Base-by-base conservation (phyloP, 257 asterid genomes). In the Scutellaria barbata region DNA sequence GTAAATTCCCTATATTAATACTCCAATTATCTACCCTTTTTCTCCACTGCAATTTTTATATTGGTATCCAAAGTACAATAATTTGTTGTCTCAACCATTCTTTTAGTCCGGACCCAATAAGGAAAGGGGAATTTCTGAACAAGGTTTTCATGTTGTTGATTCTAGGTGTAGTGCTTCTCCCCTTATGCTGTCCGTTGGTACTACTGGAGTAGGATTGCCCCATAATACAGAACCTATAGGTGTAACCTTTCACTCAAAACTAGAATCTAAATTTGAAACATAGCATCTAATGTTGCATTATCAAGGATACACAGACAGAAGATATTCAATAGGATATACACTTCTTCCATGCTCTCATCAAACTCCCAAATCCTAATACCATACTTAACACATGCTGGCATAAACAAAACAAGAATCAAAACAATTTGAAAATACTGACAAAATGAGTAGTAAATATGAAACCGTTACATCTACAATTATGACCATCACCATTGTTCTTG, bases 301-400 rank as follows among this genome's bases (percentile, higher is more conserved):
- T 50, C 25, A 2, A 14, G 56, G 56, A 50, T 50, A 16, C 20
- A 14, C 25, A n/a, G 25, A 50, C 56, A 47, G 17, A 50, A 50
- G 0, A 4, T 6, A 14, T 14, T 12, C 51, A 51, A 56, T 25
- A 17, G 53, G 11, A 33, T 45, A 17, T n/a, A 47, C 68, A 14
- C 18, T 43, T 14, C 14, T 58, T 47, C 55, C 75, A 70, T 46
- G 14, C 40, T 57, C 42, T 47, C 40, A 46, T 33, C 48, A 11
- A 70, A 11, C 67, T 59, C 58, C 13, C 45, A 70, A 35, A 58
- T 59, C 58, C 13, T 58, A 12, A 18, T 5, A 70, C 59, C 40
- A 30, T 47, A n/a, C 42, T 22, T 42, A 3, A 30, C 22, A 55
- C 66, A 69, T 11, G 37, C 10, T 12, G 8, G 18, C 51, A 35